Conservation (phyloP, 306 rosid species). For the Cucumis cinereus region DNA sequence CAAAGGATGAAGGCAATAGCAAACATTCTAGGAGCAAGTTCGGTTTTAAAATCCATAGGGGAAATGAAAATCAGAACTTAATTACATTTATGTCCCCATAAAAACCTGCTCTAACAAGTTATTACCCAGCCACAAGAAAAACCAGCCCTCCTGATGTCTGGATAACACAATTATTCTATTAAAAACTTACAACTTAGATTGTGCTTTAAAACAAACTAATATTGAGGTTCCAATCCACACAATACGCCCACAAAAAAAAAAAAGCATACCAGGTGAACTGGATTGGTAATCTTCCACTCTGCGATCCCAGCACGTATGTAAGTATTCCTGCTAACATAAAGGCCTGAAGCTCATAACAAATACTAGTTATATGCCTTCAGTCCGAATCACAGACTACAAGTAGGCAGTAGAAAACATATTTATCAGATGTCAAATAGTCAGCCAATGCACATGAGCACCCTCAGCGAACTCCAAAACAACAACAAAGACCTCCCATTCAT, state of each 20-base stretch:
- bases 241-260: background rate
- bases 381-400: background rate
- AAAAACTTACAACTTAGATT: background rate
- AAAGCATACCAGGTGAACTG: conserved; percentile 73
- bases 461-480: background rate
- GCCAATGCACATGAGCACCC: background rate
- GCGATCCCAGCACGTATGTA: conserved; percentile 88
- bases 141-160: background rate
- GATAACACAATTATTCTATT: background rate
- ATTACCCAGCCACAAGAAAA: background rate
- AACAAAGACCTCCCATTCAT: background rate
- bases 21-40: background rate
- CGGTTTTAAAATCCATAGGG: background rate
- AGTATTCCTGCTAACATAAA: conserved; percentile 92
- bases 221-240: background rate
- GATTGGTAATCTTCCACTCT: conserved; percentile 84
- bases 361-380: background rate
- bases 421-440: background rate
- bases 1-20: background rate
- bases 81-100: background rate
- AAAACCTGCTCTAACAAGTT: background rate
- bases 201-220: background rate
- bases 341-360: conserved; percentile 34
- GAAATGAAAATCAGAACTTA: background rate
- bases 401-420: background rate